A percentile compares a stretch with the other conserved stretches of the same genome.
Evolutionary conservation across 2,329 filamentous ascomycete species (phyloP).

Genomic region (Aspergillus quadricinctus): DNA sequence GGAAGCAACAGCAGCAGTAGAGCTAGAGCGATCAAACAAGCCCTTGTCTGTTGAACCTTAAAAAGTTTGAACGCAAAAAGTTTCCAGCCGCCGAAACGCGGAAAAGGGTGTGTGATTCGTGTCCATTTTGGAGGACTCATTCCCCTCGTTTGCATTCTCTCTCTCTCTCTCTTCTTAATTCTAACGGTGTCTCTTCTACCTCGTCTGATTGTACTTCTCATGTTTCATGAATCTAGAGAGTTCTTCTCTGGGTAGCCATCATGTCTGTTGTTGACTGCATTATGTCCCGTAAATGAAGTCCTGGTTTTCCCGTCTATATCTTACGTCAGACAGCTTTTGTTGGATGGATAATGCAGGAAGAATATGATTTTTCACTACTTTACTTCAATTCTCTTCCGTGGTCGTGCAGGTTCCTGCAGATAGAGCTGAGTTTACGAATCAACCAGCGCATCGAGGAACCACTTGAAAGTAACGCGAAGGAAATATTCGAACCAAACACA

Average conservation of each 20-base stretch:
- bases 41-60: not conserved
- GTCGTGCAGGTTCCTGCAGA: too few species aligned
- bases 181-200: constrained; percentile 1
- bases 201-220: not conserved
- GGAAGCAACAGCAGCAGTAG: constrained; percentile 37
- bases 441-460: not conserved
- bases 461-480: not conserved
- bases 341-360: constrained; percentile 8
- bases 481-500: not conserved
- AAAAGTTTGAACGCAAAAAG: constrained; percentile 4
- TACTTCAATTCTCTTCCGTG: too few species aligned
- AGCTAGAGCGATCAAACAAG: constrained; percentile 19
- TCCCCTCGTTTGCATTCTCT: constrained; percentile 17
- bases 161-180: constrained; percentile 8
- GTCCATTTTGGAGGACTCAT: constrained; percentile 5
- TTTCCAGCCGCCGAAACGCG: constrained; percentile 3
- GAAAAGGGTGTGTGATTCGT: constrained; percentile 8
- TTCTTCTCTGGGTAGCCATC: constrained; percentile 5
- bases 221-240: constrained; percentile 6
- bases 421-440: not conserved
- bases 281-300: constrained; percentile 8
- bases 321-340: constrained; percentile 5
- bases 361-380: constrained; percentile 4
- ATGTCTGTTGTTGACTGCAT: constrained; percentile 12
- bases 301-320: not conserved